Conservation (phyloP, 345 rosid species). For the Orychophragmus violaceus region DNA sequence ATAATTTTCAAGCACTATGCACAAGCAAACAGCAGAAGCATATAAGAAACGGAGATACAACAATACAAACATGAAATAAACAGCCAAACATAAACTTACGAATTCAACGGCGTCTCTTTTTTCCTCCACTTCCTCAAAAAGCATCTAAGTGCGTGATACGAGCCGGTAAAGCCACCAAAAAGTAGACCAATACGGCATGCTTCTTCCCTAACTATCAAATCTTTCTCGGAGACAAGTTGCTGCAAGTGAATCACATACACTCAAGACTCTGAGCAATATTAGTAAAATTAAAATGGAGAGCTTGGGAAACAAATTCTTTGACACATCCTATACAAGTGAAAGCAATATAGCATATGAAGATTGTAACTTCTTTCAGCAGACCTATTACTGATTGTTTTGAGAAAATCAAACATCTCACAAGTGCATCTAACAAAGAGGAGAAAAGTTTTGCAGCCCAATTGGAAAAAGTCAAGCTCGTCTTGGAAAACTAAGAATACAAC, state of each 20-base stretch:
- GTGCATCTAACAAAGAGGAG: not conserved
- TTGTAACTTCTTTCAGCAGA: not conserved
- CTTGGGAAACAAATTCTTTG: not conserved
- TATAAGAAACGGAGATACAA: not conserved
- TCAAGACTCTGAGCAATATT: not conserved
- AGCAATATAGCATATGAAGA: not conserved
- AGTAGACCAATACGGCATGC: conserved; percentile 96
- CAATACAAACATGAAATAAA: not conserved
- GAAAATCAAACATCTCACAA: not conserved
- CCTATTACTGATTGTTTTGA: no score
- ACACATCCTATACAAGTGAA: not conserved
- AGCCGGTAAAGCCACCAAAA: conserved; percentile 95
- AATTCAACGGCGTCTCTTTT: conserved; percentile 79
- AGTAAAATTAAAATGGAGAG: not conserved
- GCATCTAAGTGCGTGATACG: conserved; percentile 89
- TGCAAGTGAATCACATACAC: conserved; percentile 33
- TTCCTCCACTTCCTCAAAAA: conserved; percentile 73
- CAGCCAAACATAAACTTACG: conserved; percentile 44
- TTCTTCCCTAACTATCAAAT: conserved; percentile 96
- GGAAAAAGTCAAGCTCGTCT: no score
- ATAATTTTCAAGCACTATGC: conserved; percentile 26
- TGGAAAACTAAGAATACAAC: not conserved
- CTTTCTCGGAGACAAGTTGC: conserved; percentile 99
- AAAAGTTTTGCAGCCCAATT: not conserved
- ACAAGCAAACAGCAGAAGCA: conserved; percentile 4